A percentile compares a stretch with the other conserved stretches of the same genome.
These are phyloP conservation scores for Micromonas pusilla DNA, from an alignment of 139 green algal species.

Conservation along the genomic window DNA sequence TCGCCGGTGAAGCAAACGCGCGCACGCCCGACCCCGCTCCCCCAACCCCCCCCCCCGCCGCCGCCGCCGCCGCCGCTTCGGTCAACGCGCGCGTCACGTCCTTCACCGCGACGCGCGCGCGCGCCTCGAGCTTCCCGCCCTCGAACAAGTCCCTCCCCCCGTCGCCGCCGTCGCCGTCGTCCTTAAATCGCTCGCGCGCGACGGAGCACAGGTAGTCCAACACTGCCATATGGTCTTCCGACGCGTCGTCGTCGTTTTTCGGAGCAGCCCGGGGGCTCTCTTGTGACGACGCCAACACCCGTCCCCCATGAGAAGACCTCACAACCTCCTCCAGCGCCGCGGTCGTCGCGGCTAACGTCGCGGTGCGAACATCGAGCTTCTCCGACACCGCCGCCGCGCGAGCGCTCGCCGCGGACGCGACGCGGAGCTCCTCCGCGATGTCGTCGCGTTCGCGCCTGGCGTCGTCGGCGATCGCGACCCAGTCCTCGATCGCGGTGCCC, in stretches of 20 bases:
- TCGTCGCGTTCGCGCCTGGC: not conserved
- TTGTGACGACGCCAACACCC: no score
- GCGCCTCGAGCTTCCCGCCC: not conserved
- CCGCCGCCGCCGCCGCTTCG: no score
- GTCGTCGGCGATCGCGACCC: not conserved
- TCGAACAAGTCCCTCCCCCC: not conserved
- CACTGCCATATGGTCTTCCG: no score
- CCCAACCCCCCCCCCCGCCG: no score
- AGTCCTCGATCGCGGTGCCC: not conserved
- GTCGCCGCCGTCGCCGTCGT: not conserved
- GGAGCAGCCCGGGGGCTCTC: no score
- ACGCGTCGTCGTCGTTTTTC: no score
- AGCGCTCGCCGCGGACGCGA: not conserved
- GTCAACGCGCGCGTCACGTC: no score
- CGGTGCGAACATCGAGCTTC: not conserved
- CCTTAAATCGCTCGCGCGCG: not conserved
- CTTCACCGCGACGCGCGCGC: not conserved
- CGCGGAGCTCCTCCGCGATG: not conserved
- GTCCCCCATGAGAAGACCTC: no score
- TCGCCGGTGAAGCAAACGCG: no score
- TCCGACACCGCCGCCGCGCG: not conserved
- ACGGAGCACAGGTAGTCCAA: not conserved
- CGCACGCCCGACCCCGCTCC: no score
- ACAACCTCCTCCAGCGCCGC: not conserved
- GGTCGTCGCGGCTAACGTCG: not conserved